These are phyloP conservation scores for Verticillium longisporum DNA, from an alignment of 2,329 filamentous ascomycete species.

Conservation along the genomic window DNA sequence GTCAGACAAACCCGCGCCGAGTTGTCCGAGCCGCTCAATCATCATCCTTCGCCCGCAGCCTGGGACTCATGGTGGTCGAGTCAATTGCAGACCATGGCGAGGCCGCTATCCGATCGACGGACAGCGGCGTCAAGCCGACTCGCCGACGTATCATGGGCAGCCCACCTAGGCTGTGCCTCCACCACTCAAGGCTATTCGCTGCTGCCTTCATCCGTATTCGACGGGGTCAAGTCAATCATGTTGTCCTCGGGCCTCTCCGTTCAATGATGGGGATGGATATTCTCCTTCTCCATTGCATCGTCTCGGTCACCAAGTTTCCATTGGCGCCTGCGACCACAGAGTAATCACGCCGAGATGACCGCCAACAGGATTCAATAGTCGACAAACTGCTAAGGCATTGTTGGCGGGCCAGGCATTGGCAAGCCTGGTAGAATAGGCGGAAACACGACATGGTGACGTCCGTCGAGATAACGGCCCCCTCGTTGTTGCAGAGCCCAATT, in stretches of 20 bases:
- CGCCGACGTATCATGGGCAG: background rate
- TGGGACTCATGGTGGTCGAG: background rate
- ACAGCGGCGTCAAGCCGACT: background rate
- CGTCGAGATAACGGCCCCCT: background rate
- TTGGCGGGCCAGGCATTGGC: background rate
- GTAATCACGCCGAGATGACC: background rate
- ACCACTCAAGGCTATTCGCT: background rate
- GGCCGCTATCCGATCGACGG: background rate
- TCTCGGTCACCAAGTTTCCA: background rate
- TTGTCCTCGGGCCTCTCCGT: background rate
- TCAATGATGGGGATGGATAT: background rate
- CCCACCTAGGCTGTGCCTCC: background rate
- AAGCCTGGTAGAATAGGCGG: background rate
- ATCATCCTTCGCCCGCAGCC: background rate
- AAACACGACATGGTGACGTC: background rate
- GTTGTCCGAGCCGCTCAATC: background rate
- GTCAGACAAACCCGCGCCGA: background rate
- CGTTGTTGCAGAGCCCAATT: background rate
- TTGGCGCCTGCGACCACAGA: background rate
- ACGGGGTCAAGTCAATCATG: background rate
- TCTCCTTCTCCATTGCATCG: background rate
- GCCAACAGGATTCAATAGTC: background rate
- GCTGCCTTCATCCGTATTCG: background rate
- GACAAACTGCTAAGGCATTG: background rate
- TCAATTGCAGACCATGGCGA: background rate